Percentiles rank a stretch among this genome's conserved stretches.
Conservation (phyloP, 805 yeast genomes). For the Candida xyloterini region DNA sequence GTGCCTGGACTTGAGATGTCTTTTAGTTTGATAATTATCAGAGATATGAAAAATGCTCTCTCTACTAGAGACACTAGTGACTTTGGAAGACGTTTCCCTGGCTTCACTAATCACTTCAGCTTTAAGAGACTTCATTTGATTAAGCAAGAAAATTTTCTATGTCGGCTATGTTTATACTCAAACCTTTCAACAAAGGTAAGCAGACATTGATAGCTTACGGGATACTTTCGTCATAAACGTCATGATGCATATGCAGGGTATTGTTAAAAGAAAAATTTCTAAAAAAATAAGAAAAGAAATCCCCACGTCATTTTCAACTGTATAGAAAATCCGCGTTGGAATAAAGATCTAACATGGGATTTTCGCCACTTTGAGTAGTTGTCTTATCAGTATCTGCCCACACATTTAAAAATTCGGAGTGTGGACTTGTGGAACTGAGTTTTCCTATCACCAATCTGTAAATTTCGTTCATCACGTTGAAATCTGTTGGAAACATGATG, state of each 20-base stretch:
- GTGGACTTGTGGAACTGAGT: conserved; percentile 50
- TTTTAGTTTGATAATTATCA: conserved; percentile 21
- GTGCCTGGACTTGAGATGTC: conserved; percentile 36
- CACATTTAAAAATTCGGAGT: conserved; percentile 58
- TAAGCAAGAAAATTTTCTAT: neutral
- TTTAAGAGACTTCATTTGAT: neutral
- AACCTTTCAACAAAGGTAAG: too few relatives aligned
- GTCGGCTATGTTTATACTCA: neutral
- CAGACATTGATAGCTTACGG: too few relatives aligned
- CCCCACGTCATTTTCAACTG: conserved; percentile 29
- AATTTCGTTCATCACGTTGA: conserved; percentile 55
- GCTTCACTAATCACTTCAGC: conserved; percentile 2
- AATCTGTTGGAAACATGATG: conserved; percentile 84
- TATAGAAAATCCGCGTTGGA: conserved; percentile 68
- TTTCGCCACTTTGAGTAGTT: conserved; percentile 72
- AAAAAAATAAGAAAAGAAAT: neutral
- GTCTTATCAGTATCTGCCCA: conserved; percentile 74
- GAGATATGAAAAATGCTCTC: conserved; percentile 12
- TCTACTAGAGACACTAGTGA: conserved; percentile 8
- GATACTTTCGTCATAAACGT: neutral
- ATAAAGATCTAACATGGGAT: conserved; percentile 78
- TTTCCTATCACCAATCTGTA: conserved; percentile 66
- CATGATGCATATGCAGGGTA: neutral
- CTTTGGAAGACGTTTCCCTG: conserved; percentile 5
- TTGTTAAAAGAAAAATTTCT: too few relatives aligned